phyloP scores from a whole-genome alignment of 345 rosid genomes.

The Clarkia xantiana region DNA sequence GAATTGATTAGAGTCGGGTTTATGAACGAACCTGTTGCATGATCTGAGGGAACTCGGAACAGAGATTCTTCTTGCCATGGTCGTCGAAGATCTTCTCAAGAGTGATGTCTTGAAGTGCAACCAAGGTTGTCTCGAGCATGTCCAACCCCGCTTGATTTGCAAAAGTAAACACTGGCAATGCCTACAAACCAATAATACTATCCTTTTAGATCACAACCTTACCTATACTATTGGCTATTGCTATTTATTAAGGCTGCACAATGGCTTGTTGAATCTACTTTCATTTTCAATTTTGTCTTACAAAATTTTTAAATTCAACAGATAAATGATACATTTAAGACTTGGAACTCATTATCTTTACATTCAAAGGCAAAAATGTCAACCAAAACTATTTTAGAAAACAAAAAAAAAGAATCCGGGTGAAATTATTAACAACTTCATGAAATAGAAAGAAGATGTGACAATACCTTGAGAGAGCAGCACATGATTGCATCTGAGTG shows the following conservation, averaged over 20 bases:
- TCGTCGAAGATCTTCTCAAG: constrained; percentile 95
- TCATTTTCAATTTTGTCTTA: no score
- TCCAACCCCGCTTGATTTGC: constrained; percentile 97
- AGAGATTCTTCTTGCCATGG: constrained; percentile 72
- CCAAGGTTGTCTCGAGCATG: constrained; percentile 93
- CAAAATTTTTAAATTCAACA: no score
- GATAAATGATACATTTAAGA: no score
- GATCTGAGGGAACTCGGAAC: constrained; percentile 92
- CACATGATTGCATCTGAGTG: no score
- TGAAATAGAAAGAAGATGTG: neutral
- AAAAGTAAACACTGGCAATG: constrained; percentile 81
- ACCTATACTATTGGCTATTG: no score
- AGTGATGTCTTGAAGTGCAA: constrained; percentile 81
- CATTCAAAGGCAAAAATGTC: no score
- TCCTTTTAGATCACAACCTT: neutral
- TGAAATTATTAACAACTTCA: no score
- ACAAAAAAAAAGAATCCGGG: no score
- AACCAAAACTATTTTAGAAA: constrained; percentile 3
- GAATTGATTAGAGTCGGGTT: neutral
- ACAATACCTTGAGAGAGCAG: neutral
- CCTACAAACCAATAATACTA: constrained; percentile 25
- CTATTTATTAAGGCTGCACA: no score
- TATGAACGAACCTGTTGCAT: constrained; percentile 68
- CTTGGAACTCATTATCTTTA: no score
- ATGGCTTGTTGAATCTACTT: no score